phyloP scores from a whole-genome alignment of 2,329 filamentous ascomycete species.

The Sporothrix protearum region DNA sequence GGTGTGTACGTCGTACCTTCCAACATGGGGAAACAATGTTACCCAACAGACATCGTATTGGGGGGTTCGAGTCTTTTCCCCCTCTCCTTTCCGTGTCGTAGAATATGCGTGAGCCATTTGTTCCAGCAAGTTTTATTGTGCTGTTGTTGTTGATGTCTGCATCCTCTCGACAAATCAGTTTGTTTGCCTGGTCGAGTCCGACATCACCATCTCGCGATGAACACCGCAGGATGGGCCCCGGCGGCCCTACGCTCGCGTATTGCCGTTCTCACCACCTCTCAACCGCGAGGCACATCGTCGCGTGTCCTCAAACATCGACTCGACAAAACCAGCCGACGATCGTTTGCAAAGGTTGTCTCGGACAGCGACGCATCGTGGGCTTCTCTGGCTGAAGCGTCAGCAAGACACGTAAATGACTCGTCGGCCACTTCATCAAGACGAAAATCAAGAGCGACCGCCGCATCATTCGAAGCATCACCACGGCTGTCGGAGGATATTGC shows the following conservation, averaged over 20 bases:
- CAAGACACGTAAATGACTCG: neutral
- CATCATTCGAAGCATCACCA: neutral
- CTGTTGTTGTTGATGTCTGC: neutral
- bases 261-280: slow-evolving; percentile 26
- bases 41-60: neutral
- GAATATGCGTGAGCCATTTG: neutral
- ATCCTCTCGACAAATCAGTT: neutral
- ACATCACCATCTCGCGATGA: neutral
- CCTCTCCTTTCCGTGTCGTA: neutral
- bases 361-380: neutral
- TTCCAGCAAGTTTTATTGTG: neutral
- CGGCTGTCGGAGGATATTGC: neutral
- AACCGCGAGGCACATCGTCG: slow-evolving; percentile 32
- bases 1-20: neutral
- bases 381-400: neutral
- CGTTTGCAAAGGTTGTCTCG: neutral
- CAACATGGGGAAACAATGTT: neutral
- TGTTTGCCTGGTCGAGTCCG: neutral
- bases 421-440: neutral
- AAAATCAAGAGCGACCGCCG: neutral
- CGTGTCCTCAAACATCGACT: slow-evolving; percentile 31
- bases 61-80: neutral
- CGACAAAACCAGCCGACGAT: slow-evolving; percentile 27
- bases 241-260: slow-evolving; percentile 31
- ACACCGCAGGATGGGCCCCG: slow-evolving; percentile 18